Evolutionary conservation across 352 stramenopile genomes (phyloP), one percentile per base, ranked within the genome.

Genomic region (Pythium insidiosum): DNA sequence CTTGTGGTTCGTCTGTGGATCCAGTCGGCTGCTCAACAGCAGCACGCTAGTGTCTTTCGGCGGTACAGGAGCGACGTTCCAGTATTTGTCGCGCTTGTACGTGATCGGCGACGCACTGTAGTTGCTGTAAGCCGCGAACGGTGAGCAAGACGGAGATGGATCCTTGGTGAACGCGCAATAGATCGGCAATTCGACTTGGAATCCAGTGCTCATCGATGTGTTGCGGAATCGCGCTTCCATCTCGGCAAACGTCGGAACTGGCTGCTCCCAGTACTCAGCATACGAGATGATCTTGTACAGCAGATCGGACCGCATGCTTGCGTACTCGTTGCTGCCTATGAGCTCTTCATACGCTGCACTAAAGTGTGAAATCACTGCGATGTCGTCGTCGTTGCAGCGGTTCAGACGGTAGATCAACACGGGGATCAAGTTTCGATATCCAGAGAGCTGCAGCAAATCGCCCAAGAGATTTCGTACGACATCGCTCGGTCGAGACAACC

Each of bases 11-110:
- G 61, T 61, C 38, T 58, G 45, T 4, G 61, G 53, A 19, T 71
- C 57, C 20, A 71, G 28, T 12, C 53, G 53, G 3, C 56, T 48
- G 40, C 61, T 67, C 22, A 71, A 21, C 35, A 66, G 21, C 3
- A 66, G 45, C 28, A 66, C 58, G 20, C 43, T 56, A 15, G 44
- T 26, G 48, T 56, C 48, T 1, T 12, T 28, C 1, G 33, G 44
- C 5, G 53, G 56, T 37, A 18, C 9, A 4, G 57, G 47, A 21
- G 53, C 38, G 2, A 47, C 26, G 49, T 66, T 56, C 47, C 53
- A 66, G 47, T 56, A 66, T 37, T 52, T 37, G 38, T 63, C 53
- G 12, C 31, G 44, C 1, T 38, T 35, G 45, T 66, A 66, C 25
- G 45, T 30, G 36, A 66, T 20, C n/a, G 51, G 51, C 7, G 38